Base-by-base conservation (phyloP, 345 rosid species). In the Ceriops tagal region DNA sequence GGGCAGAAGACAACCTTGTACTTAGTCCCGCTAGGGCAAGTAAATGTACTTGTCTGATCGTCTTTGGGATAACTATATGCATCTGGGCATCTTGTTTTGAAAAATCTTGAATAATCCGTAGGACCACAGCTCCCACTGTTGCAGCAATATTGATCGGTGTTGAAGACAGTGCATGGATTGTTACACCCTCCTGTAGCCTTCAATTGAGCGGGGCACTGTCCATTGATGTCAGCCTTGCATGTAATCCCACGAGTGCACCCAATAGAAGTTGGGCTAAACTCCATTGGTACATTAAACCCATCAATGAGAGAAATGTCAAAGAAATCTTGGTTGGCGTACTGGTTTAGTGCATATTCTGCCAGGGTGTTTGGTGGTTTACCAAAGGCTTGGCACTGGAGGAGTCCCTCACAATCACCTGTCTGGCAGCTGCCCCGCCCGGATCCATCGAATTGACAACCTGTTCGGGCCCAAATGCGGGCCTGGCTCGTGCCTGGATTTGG, bases 201-300 rank as follows among this genome's bases (percentile, higher is more conserved):
- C 34, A 66, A 39, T 37, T 24, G 8, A 1, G 1, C 19, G 10
- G 76, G 71, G 28, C 76, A 73, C 61, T 66, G 51, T 21, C 43
- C 53, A 11, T 46, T 30, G 34, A 73, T 61, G 7, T 65, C 62
- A 18, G 47, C 70, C 0, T 11, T 3, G 4, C 75, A 75, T 19
- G 0, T n/a, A 8, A 52, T 32, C 9, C 62, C 55, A 5, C 70
- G 27, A n/a, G 22, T 32, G 5, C 39, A n/a, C 32, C 68, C 46
- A 9, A 28, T 22, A 26, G 53, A 8, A 6, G 63, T 27, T 8
- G 71, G 67, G n/a, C 64, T 69, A 28, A 73, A 72, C 15, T 77
- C 77, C 73, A 64, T 64, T 0, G 74, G 77, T 20, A 77, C 46
- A 28, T 77, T 77, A 58, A 72, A 77, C 32, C 80, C 80, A 5